Evolutionary conservation across 805 yeast genomes (phyloP), one percentile per base, ranked within the genome.

Genomic region (Barnettozyma salicaria): DNA sequence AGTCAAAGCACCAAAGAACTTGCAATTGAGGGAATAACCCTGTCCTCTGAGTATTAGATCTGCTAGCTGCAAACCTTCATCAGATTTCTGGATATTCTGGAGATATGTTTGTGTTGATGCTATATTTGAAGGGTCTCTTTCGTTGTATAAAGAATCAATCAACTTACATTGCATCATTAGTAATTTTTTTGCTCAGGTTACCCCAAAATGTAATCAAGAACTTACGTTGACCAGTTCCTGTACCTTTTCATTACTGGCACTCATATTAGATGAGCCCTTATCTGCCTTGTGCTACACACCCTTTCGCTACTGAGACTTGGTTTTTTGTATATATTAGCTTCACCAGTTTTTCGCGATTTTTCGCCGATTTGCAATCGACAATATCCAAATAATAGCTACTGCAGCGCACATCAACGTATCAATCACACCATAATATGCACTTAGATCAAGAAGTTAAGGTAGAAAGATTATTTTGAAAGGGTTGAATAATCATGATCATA

Each of bases 1-100:
- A 0, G 95, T 86, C 40, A 83, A 67, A 0, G 94, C 95, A 1
- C 95, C 96, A 50, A 86, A 80, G 55, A 80, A 86, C 50, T 77
- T 75, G 43, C 78, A 73, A 40, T 72, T 72, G 30, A 61, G 47
- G 1, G 73, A 66, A 4, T 53, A 50, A 3, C 54, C 51, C 3
- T 37, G 36, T 25, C 59, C 55, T 3, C 58, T 43, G 7, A 86
- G 60, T 16, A 86, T 63, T 27, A 58, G 47, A 24, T 70, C 65
- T 0, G 89, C 95, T 18, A 86, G 51, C 3, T 47, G 44, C 61
- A 76, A 67, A 2, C 86, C 90, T 33, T 68, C 50, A 0, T 61
- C 56, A 1, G 80, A 72, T 47, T 63, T 68, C 53, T 86, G 95
- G 6, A 77, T 50, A 4, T 42, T 47, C 47, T 81, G 90, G 7